Evolutionary conservation across 768 basidiomycete species (phyloP).

Genomic region (Tremella mesenterica): DNA sequence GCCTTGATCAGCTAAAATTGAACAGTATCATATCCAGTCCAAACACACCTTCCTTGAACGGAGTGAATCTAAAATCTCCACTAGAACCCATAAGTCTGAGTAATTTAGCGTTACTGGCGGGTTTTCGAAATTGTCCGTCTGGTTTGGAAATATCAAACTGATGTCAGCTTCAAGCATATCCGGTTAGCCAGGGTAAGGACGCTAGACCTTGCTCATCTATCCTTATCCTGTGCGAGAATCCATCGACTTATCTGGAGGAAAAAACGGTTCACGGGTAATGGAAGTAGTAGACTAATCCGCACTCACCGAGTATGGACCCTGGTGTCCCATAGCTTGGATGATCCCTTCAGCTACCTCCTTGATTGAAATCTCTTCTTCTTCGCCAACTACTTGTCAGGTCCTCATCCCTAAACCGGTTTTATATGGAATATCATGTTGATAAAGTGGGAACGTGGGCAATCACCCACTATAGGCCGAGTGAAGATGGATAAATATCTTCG

Average conservation of each 20-base stretch:
- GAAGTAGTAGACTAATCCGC: background rate
- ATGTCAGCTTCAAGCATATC: background rate
- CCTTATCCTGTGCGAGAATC: too few species aligned
- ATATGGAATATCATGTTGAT: background rate
- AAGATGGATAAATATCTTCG: background rate
- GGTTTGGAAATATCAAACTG: conserved; percentile 77
- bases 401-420: too few species aligned
- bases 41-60: conserved; percentile 65
- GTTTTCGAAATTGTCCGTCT: conserved; percentile 94
- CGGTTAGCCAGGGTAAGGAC: too few species aligned
- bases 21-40: background rate
- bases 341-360: conserved; percentile 83
- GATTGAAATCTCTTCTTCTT: conserved; percentile 90
- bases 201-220: too few species aligned
- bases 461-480: background rate
- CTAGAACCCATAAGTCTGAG: conserved; percentile 52
- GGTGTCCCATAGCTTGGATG: conserved; percentile 69
- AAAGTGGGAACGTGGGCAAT: background rate
- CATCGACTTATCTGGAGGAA: too few species aligned
- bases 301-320: conserved; percentile 64
- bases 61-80: conserved; percentile 79
- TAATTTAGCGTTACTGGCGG: conserved; percentile 85
- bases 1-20: conserved; percentile 3
- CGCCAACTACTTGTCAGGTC: conserved; percentile 56
- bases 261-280: background rate